Evolutionary conservation across 2,329 filamentous ascomycete species (phyloP).

Genomic region (Cadophora gregata): DNA sequence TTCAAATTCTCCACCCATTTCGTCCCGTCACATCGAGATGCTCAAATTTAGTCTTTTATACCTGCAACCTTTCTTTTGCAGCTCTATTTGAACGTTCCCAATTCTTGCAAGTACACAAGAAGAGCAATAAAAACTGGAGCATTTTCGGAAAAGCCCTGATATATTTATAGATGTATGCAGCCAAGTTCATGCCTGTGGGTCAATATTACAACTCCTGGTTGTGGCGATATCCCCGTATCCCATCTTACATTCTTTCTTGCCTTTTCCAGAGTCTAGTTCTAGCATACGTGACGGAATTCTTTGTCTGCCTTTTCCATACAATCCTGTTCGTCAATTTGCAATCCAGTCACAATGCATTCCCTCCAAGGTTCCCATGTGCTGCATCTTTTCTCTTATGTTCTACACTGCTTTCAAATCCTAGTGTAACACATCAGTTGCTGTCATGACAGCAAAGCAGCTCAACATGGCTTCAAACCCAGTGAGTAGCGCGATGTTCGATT

Average conservation of each 20-base stretch:
- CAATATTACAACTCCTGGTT: neutral
- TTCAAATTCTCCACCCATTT: neutral
- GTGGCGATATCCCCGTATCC: slow-evolving; percentile 4
- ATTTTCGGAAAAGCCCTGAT: neutral
- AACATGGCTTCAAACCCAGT: slow-evolving; percentile 9
- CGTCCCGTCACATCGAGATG: neutral
- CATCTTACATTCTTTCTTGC: neutral
- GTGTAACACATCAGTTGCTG: slow-evolving; percentile 4
- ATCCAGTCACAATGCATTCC: slow-evolving; percentile 2
- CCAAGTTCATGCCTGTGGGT: slow-evolving; percentile 1
- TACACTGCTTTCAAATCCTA: neutral
- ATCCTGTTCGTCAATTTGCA: slow-evolving; percentile 7
- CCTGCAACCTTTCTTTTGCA: neutral
- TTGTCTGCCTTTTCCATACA: neutral
- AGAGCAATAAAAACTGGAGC: neutral
- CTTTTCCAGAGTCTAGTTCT: neutral
- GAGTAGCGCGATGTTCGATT: neutral
- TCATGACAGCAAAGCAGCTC: slow-evolving; percentile 8
- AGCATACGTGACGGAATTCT: slow-evolving; percentile 9
- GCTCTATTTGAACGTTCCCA: neutral
- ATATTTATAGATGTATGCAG: slow-evolving; percentile 6
- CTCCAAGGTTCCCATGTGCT: neutral
- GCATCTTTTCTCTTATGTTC: slow-evolving; percentile 4
- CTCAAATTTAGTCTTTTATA: neutral
- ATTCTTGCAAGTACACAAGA: neutral